Conservation (phyloP, 192 early-diverging fungal genomes). For the Dimargaris cristalligena region DNA sequence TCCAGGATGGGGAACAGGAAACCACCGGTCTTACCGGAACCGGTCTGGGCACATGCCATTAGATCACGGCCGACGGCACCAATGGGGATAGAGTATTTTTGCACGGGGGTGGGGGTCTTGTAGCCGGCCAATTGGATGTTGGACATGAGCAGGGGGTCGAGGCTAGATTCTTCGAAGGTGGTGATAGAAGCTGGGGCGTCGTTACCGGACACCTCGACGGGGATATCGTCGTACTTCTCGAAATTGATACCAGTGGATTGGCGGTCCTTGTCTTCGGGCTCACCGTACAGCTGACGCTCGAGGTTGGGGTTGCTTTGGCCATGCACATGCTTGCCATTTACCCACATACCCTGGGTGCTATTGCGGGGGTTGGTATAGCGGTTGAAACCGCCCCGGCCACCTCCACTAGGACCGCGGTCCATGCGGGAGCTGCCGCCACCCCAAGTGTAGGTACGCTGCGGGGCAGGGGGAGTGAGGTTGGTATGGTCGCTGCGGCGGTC, state of each 20-base stretch:
- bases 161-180: constrained; percentile 44
- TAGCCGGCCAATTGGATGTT: constrained; percentile 84
- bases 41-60: constrained; percentile 98
- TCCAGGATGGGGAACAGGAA: constrained; percentile 94
- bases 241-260: constrained; percentile 93
- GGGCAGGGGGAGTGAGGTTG: constrained; percentile 16
- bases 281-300: constrained; percentile 64
- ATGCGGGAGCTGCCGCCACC: constrained; percentile 18
- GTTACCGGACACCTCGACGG: constrained; percentile 73
- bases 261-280: constrained; percentile 52
- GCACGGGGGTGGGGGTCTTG: constrained; percentile 84
- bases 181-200: constrained; percentile 46
- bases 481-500: constrained; percentile 24
- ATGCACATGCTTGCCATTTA: constrained; percentile 64
- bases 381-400: constrained; percentile 14
- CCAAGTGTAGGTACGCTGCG: constrained; percentile 29
- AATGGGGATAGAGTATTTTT: constrained; percentile 81
- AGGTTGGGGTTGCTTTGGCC: constrained; percentile 58
- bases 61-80: constrained; percentile 71
- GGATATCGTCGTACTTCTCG: constrained; percentile 97
- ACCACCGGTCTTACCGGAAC: constrained; percentile 89
- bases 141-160: constrained; percentile 73
- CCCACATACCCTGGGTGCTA: constrained; percentile 38
- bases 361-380: constrained; percentile 17
- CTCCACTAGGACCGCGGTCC: constrained; percentile 19